These are phyloP conservation scores for Ploettnerulaceae sp. DNA, from an alignment of 2,329 filamentous ascomycete species.

Conservation along the genomic window DNA sequence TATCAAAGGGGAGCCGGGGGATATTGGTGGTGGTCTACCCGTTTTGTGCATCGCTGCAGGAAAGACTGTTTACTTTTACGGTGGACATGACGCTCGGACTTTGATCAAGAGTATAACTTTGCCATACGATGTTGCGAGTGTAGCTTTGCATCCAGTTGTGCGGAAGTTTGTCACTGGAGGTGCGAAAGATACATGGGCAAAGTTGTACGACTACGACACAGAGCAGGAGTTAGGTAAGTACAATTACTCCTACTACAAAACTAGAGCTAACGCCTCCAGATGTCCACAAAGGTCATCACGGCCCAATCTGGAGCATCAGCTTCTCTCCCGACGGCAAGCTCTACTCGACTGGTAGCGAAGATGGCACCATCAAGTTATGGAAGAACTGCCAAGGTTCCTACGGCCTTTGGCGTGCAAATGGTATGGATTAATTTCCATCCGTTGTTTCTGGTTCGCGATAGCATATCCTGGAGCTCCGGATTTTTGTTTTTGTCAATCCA, in stretches of 20 bases:
- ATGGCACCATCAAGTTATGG: constrained; percentile 94
- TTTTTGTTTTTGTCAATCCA: neutral
- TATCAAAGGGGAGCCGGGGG: constrained; percentile 53
- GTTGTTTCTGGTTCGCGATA: constrained; percentile 3
- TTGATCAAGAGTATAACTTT: constrained; percentile 76
- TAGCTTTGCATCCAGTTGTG: constrained; percentile 76
- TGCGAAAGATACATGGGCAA: constrained; percentile 92
- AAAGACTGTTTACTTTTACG: constrained; percentile 89
- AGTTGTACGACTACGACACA: constrained; percentile 84
- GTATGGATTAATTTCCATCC: constrained; percentile 15
- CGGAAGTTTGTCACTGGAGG: constrained; percentile 86
- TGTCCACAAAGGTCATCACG: constrained; percentile 93
- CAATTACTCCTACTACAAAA: neutral
- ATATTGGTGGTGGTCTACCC: constrained; percentile 62
- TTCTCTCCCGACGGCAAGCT: constrained; percentile 95
- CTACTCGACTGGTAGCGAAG: constrained; percentile 93
- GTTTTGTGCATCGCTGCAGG: constrained; percentile 90
- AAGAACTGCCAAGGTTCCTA: constrained; percentile 65
- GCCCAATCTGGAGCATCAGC: constrained; percentile 91
- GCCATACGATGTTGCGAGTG: constrained; percentile 82
- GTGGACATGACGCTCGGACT: constrained; percentile 63
- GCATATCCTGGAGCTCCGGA: constrained; percentile 1
- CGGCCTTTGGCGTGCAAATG: constrained; percentile 48
- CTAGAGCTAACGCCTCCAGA: constrained; percentile 46
- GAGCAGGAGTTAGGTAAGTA: constrained; percentile 68